Percentiles rank a stretch among this genome's conserved stretches.
These are phyloP conservation scores for Mycena amicta DNA, from an alignment of 768 basidiomycete genomes.

Conservation along the genomic window DNA sequence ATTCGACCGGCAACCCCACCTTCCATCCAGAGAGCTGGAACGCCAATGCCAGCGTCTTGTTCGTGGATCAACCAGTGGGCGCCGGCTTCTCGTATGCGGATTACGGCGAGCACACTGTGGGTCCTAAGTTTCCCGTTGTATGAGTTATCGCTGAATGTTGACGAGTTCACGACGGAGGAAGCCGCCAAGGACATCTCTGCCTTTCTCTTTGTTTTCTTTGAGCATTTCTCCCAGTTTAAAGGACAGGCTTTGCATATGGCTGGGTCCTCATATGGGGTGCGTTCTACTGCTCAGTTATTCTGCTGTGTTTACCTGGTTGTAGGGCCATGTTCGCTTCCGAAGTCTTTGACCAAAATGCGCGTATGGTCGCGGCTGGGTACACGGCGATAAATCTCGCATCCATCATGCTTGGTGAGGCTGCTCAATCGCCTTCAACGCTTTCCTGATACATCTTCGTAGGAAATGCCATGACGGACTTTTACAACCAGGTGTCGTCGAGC, in stretches of 20 bases:
- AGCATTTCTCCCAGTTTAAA: constrained; percentile 71
- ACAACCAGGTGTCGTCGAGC: constrained; percentile 41
- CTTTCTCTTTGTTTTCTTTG: constrained; percentile 74
- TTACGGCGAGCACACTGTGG: constrained; percentile 60
- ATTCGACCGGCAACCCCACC: too few species aligned
- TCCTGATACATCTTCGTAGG: constrained; percentile 26
- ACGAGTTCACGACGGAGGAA: not conserved
- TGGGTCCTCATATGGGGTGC: constrained; percentile 19
- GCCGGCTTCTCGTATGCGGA: constrained; percentile 68
- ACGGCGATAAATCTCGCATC: constrained; percentile 53
- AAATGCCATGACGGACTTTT: constrained; percentile 47
- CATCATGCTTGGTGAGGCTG: constrained; percentile 41
- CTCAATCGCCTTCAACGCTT: constrained; percentile 28
- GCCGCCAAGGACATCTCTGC: constrained; percentile 59
- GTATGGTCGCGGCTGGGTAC: constrained; percentile 41
- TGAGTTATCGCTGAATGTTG: not conserved
- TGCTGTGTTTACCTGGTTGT: not conserved
- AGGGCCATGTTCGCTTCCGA: constrained; percentile 46
- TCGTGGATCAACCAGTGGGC: constrained; percentile 64
- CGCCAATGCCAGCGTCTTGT: constrained; percentile 63
- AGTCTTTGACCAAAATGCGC: constrained; percentile 50
- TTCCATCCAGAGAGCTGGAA: constrained; percentile 71
- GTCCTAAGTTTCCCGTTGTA: too few species aligned
- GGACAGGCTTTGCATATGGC: constrained; percentile 66
- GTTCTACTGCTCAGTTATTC: not conserved